Base-by-base conservation (phyloP, 1,284 basidiomycete genomes). In the Retiboletus flavoniger region DNA sequence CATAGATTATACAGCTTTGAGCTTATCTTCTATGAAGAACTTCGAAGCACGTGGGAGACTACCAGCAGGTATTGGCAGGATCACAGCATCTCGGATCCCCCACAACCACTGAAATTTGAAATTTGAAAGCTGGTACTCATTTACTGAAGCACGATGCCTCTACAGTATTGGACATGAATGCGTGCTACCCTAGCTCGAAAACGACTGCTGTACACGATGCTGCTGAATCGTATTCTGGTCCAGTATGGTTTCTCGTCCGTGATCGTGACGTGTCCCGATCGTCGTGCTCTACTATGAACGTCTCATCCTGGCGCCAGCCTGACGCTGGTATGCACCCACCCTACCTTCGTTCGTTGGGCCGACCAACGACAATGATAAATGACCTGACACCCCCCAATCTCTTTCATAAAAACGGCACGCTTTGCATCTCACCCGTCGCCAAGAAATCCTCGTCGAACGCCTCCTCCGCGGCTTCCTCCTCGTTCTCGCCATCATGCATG, bases 401-500 rank as follows among this genome's bases (percentile, higher is more conserved):
- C 9, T 28, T 6, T 67, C 68, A 88, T 66, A 87, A 72, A 71
- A 89, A 93, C 21, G 89, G 89, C 24, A 92, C 87, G 64, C 87
- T 86, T 74, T 84, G 82, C 91, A 93, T 93, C 76, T 92, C 89
- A 16, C 86, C 90, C 13, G 88, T 81, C 39, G 88, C 89, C 44
- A 90, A 73, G 55, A 93, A 73, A 68, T 92, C 90, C 62, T 93
- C 89, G 65, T 91, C 89, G 64, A 92, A 88, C 17, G 79, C 80
- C 55, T 83, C 80, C 59, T 87, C 84, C 21, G 76, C 80, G 35
- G 77, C 79, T 53, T 80, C 80, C 44, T 78, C 78, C 21, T 78
- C 77, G 38, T 75, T 74, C 40, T 71, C 72, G 8, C 70, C 67
- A 10, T 71, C 71, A 35, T 74, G 74, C 24, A 66, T 62, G 5